These are phyloP conservation scores for Hypoxylon intermedium DNA, from an alignment of 495 filamentous ascomycete genomes.

Conservation along the genomic window DNA sequence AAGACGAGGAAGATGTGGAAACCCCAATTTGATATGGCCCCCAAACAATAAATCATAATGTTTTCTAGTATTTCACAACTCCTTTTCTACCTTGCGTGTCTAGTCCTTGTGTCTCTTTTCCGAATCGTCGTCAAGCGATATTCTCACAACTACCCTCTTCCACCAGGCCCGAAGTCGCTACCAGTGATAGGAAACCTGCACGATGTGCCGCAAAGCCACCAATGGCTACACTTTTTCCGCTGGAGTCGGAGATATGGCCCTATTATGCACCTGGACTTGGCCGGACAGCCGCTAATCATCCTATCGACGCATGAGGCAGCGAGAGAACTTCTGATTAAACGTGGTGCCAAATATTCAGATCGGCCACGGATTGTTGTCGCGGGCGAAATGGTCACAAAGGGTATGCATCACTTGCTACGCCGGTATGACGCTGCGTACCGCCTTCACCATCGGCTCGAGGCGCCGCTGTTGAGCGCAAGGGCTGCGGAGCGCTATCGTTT, in stretches of 20 bases:
- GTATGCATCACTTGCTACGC: conserved; percentile 37
- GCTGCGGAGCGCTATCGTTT: conserved; percentile 51
- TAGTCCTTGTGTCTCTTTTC: no score
- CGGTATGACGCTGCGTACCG: conserved; percentile 32
- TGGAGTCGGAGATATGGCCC: conserved; percentile 55
- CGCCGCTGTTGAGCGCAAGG: conserved; percentile 33
- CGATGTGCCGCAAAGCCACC: conserved; percentile 55
- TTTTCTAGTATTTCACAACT: no score
- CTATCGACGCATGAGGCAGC: conserved; percentile 40
- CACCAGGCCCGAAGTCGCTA: conserved; percentile 62
- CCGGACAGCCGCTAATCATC: conserved; percentile 40
- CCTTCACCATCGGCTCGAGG: conserved; percentile 27
- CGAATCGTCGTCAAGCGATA: not conserved
- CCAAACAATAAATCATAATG: no score
- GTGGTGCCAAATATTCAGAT: conserved; percentile 32
- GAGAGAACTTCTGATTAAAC: conserved; percentile 44
- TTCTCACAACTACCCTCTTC: conserved; percentile 38
- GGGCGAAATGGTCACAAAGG: conserved; percentile 49
- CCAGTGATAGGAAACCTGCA: conserved; percentile 65
- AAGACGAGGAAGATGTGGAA: no score
- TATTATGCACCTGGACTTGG: conserved; percentile 44
- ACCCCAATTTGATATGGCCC: no score
- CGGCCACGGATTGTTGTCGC: conserved; percentile 30
- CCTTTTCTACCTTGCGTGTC: no score
- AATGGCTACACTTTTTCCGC: conserved; percentile 60